Evolutionary conservation across 2,329 filamentous ascomycete species (phyloP).

Genomic region (Colletotrichum agaves): DNA sequence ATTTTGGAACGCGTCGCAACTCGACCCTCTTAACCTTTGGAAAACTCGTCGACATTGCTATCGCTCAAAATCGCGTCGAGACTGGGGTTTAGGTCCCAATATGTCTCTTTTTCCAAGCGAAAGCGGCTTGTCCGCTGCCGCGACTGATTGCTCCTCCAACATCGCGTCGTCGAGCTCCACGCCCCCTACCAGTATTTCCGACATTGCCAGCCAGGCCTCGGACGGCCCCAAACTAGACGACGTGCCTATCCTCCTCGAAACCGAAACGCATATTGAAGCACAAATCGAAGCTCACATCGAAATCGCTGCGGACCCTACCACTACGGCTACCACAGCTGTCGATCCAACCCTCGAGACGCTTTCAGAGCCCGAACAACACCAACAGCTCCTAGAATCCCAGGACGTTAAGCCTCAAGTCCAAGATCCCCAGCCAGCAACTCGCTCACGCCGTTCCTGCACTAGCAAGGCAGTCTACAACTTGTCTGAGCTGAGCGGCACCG

Average conservation of each 20-base stretch:
- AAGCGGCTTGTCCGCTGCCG: slow-evolving; percentile 44
- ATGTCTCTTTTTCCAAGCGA: slow-evolving; percentile 44
- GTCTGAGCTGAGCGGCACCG: slow-evolving; percentile 69
- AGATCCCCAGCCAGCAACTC: slow-evolving; percentile 48
- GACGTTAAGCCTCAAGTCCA: no score
- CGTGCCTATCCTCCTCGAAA: slow-evolving; percentile 36
- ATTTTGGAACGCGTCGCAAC: slow-evolving; percentile 35
- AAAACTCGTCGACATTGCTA: not conserved
- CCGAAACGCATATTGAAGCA: slow-evolving; percentile 30
- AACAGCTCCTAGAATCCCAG: no score
- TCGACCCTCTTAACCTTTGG: slow-evolving; percentile 16
- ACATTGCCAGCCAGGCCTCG: slow-evolving; percentile 68
- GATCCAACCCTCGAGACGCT: slow-evolving; percentile 24
- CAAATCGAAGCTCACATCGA: slow-evolving; percentile 31
- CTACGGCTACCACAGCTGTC: slow-evolving; percentile 8
- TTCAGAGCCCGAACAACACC: slow-evolving; percentile 40
- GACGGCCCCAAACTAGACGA: slow-evolving; percentile 51
- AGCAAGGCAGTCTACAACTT: slow-evolving; percentile 74
- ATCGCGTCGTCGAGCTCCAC: slow-evolving; percentile 70
- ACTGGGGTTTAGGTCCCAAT: slow-evolving; percentile 41
- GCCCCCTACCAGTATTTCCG: slow-evolving; percentile 73
- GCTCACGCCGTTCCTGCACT: slow-evolving; percentile 65
- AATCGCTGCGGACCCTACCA: slow-evolving; percentile 11
- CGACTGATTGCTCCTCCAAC: slow-evolving; percentile 57
- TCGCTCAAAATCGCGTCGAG: slow-evolving; percentile 36